Evolutionary conservation across 2,329 filamentous ascomycete genomes (phyloP), one percentile per base, ranked within the genome.

Genomic region (Fusarium chlamydosporum): DNA sequence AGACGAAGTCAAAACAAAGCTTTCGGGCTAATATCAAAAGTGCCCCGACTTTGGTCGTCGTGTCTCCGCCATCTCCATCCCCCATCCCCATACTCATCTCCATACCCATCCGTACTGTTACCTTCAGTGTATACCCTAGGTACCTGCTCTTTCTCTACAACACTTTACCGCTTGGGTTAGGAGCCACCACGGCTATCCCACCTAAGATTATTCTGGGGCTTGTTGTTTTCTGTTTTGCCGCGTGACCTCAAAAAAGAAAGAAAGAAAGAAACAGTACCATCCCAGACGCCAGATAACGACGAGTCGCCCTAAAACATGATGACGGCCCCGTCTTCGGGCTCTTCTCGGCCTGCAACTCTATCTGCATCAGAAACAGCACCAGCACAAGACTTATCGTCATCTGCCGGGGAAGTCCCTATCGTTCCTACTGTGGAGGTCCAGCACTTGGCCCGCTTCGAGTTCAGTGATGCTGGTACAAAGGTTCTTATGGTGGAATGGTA

Each of bases 401-500:
- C 46, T 37, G 66, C 74, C 56, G 61, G 63, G 56, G 67, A 71
- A 68, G 53, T 61, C 61, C 66, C 67, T 56, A 59, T 57, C 67
- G 55, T 62, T 61, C 65, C 71, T 67, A 73, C 72, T 72, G 54
- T 72, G 43, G 62, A 59, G 46, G 75, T 74, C 29, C 70, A 73
- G 79, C 85, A 73, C 81, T 82, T 62, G 79, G 83, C 93, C 45
- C 90, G 94, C 61, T 97, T 96, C 79, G 94, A 97, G 78, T 96
- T 97, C 77, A 91, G 89, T 50, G 92, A 93, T 74, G 91, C 94
- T 69, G 93, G 93, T 40, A 96, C 93, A 67, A 97, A 97, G 82
- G 90, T 97, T 67, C 82, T 97, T 72, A 96, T 97, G 93, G 90
- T 97, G 38, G 93, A 97, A 78, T 97, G 94, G 94, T 89, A 92